Conservation (phyloP, 2,329 filamentous ascomycete species). For the Phialocephala subalpina region DNA sequence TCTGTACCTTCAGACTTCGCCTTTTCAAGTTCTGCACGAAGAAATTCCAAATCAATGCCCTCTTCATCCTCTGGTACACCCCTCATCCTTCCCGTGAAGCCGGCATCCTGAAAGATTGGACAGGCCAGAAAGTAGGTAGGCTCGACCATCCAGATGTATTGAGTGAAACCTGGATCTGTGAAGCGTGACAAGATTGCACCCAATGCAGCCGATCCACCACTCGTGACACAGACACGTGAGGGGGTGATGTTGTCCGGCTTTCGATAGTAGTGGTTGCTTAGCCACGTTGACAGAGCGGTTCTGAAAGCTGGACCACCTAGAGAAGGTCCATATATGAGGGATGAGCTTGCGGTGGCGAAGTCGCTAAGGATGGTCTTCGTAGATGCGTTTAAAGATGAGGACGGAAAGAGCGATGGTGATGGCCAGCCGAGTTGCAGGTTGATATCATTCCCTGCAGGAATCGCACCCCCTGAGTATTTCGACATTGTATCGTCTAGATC, state of each 20-base stretch:
- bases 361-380: not conserved
- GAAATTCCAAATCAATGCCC: conserved; percentile 1
- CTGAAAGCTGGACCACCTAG: not conserved
- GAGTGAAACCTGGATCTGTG: not conserved
- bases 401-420: not conserved
- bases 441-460: not conserved
- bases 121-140: conserved; percentile 7
- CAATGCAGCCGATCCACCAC: not conserved
- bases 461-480: conserved; percentile 1
- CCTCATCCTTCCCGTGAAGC: not conserved
- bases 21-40: not conserved
- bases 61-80: conserved; percentile 6
- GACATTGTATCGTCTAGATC: not conserved
- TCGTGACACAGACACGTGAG: not conserved
- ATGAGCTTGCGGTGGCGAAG: not conserved
- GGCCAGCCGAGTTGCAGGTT: conserved; percentile 8
- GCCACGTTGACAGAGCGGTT: not conserved
- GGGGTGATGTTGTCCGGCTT: not conserved
- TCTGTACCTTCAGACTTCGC: not conserved
- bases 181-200: not conserved
- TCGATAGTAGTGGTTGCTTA: not conserved
- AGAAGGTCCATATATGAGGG: conserved; percentile 1
- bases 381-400: not conserved
- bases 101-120: conserved; percentile 2
- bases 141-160: conserved; percentile 6